A percentile compares a stretch with the other conserved stretches of the same genome.
Conservation (phyloP, 306 rosid genomes). For the Inga leiocalycina region DNA sequence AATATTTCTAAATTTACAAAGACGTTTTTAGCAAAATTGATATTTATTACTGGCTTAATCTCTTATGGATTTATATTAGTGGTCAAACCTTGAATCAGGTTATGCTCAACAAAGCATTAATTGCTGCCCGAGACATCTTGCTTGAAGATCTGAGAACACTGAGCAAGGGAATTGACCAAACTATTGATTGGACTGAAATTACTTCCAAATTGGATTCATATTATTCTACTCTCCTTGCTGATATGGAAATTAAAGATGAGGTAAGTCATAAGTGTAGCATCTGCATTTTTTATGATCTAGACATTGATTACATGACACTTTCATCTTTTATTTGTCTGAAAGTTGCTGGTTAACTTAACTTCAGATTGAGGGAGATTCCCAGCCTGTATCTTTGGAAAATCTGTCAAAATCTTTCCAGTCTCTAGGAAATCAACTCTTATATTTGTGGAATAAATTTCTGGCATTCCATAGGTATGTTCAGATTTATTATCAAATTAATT, state of each 20-base stretch:
- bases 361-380: slow-evolving; percentile 45
- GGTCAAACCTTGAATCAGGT: slow-evolving; percentile 43
- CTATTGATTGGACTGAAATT: slow-evolving; percentile 74
- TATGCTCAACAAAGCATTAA: slow-evolving; percentile 71
- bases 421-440: slow-evolving; percentile 69
- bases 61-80: slow-evolving; percentile 16
- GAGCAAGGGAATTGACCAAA: slow-evolving; percentile 65
- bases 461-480: slow-evolving; percentile 81
- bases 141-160: slow-evolving; percentile 80
- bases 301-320: slow-evolving; percentile 15
- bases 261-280: slow-evolving; percentile 34
- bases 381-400: slow-evolving; percentile 52
- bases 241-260: slow-evolving; percentile 38
- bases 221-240: slow-evolving; percentile 42
- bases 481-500: slow-evolving; percentile 18
- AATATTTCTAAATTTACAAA: slow-evolving; percentile 2
- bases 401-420: slow-evolving; percentile 50
- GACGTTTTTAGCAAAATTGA: slow-evolving; percentile 17
- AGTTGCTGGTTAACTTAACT: slow-evolving; percentile 39
- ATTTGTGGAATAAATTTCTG: slow-evolving; percentile 85
- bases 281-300: slow-evolving; percentile 28
- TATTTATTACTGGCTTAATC: slow-evolving; percentile 28
- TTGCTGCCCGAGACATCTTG: slow-evolving; percentile 72
- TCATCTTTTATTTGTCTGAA: slow-evolving; percentile 45
- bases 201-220: slow-evolving; percentile 61